Conservation (phyloP, 495 filamentous ascomycete genomes). For the Pyrenula massariospora region DNA sequence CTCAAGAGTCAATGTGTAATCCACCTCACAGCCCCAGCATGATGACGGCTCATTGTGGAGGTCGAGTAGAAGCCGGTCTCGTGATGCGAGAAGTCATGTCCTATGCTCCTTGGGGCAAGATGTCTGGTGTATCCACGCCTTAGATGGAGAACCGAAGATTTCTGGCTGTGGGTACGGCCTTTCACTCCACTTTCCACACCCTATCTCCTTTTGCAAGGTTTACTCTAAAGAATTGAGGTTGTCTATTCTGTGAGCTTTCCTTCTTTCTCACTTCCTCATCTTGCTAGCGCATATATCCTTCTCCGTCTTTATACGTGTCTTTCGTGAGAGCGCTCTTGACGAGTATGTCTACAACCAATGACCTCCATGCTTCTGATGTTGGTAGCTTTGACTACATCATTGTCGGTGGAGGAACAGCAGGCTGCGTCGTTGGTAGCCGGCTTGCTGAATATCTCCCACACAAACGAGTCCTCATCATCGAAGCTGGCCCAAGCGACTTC, state of each 20-base stretch:
- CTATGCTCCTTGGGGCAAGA: background rate
- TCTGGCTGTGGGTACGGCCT: no score
- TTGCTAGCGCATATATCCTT: background rate
- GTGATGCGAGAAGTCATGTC: background rate
- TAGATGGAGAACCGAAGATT: no score
- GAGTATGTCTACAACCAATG: conserved; percentile 41
- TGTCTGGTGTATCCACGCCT: background rate
- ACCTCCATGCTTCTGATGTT: conserved; percentile 44
- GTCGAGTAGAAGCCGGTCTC: background rate
- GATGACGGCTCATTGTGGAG: background rate
- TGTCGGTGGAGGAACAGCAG: conserved; percentile 78
- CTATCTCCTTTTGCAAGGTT: no score
- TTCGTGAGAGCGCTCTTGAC: background rate
- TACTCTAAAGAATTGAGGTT: no score
- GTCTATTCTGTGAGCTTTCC: background rate
- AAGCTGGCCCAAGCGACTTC: conserved; percentile 50
- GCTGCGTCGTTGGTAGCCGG: conserved; percentile 70
- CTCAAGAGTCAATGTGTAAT: no score
- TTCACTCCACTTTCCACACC: no score
- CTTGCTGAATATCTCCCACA: conserved; percentile 56
- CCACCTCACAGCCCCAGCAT: background rate
- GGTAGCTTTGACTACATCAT: conserved; percentile 77
- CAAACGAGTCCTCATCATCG: conserved; percentile 52
- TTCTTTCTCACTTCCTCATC: conserved; percentile 4
- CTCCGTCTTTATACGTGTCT: conserved; percentile 1